Evolutionary conservation across 1,139 yeast genomes (phyloP).

Genomic region (Zhuliangozyma parablackwelliae): DNA sequence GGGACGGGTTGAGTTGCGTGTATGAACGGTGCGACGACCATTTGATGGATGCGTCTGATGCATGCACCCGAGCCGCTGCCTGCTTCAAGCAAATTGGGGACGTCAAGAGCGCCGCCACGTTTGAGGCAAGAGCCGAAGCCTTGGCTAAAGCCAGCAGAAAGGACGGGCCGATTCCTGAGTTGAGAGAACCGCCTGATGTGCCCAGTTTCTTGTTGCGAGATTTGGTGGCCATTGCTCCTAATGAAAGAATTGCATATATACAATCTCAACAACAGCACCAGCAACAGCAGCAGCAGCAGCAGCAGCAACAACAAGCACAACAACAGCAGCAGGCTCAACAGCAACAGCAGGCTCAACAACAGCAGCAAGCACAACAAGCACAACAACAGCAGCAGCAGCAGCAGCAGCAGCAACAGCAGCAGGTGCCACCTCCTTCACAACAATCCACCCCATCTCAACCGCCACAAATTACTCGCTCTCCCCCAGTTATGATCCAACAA

Average conservation of each 20-base stretch:
- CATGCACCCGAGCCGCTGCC: constrained; percentile 48
- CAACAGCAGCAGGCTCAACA: constrained; percentile 9
- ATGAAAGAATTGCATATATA: constrained; percentile 37
- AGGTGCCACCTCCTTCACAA: too few species aligned
- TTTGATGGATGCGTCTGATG: constrained; percentile 55
- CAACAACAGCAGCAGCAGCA: constrained; percentile 8
- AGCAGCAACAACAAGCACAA: constrained; percentile 7
- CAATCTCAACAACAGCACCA: constrained; percentile 18
- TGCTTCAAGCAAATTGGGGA: constrained; percentile 51
- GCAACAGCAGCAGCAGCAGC: constrained; percentile 6
- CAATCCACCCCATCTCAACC: too few species aligned
- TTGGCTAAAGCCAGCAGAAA: constrained; percentile 39
- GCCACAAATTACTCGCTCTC: constrained; percentile 5
- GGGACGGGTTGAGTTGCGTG: constrained; percentile 65
- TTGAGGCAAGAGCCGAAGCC: constrained; percentile 40
- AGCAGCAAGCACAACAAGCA: constrained; percentile 9
- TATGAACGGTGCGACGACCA: constrained; percentile 62
- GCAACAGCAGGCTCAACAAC: constrained; percentile 9
- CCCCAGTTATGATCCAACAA: constrained; percentile 9
- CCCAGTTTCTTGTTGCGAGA: constrained; percentile 46
- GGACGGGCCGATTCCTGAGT: constrained; percentile 40
- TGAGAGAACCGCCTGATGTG: constrained; percentile 48
- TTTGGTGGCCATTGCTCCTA: constrained; percentile 39
- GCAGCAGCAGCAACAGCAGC: too few species aligned
- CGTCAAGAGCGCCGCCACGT: constrained; percentile 31